Evolutionary conservation across 192 early-diverging fungal genomes (phyloP), one percentile per base, ranked within the genome.

Genomic region (Glomus cerebriforme): DNA sequence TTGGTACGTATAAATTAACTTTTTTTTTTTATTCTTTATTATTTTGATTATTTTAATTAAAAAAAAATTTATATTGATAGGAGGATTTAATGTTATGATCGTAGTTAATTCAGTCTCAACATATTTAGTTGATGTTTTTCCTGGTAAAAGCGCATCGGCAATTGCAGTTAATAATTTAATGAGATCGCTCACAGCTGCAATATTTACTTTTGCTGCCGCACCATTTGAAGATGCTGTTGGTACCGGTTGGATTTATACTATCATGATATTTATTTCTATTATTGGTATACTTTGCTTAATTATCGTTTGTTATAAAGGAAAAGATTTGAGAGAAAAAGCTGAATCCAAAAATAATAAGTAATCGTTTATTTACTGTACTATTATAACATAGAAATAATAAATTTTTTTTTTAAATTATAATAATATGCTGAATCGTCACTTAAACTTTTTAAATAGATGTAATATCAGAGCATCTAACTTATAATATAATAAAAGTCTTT

Each of bases 71-170:
- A 29, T 29, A 10, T 58, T n/a, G 9, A 58, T 75, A 59, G 54
- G 7, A 26, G 59, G 45, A 10, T 17, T 75, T 24, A 19, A 17
- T 27, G 22, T 35, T 3, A 22, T 35, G 6, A 32, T 35, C 3
- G 31, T 59, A 0, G 8, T 13, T n/a, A 37, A 10, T 32, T 9
- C 34, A 27, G 1, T n/a, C 15, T 19, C 7, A 3, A 63, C 74
- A 13, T 75, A 75, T 63, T 39, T 75, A 35, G 47, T 78, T 19
- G 77, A 78, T 29, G 77, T 43, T 29, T 68, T 45, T 58, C 77
- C 77, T 3, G 37, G 17, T 12, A 32, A 7, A 13, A 59, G 47
- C 10, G 77, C 77, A 35, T 78, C 77, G 13, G 72, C 34, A 31
- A 35, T 74, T 2, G 49, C 70, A 22, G 49, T 59, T 7, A 75